These are phyloP conservation scores for Secale cereale DNA, from an alignment of 176 grass and related monocot genomes.

Conservation along the genomic window DNA sequence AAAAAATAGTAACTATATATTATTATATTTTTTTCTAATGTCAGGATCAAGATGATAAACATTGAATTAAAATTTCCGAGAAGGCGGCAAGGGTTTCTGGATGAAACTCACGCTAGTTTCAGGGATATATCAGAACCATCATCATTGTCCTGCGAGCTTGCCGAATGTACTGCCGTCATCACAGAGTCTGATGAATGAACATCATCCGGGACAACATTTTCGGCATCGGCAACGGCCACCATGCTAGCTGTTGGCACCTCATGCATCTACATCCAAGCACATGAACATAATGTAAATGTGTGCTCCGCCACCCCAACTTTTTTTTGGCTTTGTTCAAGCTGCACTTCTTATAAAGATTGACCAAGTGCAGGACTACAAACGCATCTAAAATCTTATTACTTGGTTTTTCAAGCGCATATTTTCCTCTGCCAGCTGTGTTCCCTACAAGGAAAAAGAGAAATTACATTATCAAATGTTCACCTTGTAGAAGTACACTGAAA, in stretches of 20 bases:
- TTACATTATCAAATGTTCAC: background rate
- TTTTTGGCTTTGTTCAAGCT: background rate
- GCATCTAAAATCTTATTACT: conserved; percentile 38
- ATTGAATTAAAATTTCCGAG: background rate
- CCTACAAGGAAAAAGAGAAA: conserved; percentile 43
- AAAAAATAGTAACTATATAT: background rate
- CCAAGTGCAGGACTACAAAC: background rate
- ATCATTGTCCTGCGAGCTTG: conserved; percentile 62
- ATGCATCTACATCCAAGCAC: conserved; percentile 49
- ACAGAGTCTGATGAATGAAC: conserved; percentile 91
- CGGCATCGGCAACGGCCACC: conserved; percentile 24
- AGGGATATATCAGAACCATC: conserved; percentile 86
- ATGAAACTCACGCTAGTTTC: conserved; percentile 65
- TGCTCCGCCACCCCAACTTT: background rate
- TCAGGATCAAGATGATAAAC: background rate
- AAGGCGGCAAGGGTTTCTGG: background rate
- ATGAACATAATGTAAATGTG: conserved; percentile 4
- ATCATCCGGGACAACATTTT: conserved; percentile 67
- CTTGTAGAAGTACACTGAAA: background rate
- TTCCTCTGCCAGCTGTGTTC: conserved; percentile 56
- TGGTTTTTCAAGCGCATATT: conserved; percentile 61
- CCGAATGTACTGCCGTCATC: conserved; percentile 72
- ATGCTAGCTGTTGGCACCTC: conserved; percentile 31
- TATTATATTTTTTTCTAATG: background rate
- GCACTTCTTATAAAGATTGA: background rate